phyloP scores from a whole-genome alignment of 495 filamentous ascomycete species.

The Daldinia decipiens region DNA sequence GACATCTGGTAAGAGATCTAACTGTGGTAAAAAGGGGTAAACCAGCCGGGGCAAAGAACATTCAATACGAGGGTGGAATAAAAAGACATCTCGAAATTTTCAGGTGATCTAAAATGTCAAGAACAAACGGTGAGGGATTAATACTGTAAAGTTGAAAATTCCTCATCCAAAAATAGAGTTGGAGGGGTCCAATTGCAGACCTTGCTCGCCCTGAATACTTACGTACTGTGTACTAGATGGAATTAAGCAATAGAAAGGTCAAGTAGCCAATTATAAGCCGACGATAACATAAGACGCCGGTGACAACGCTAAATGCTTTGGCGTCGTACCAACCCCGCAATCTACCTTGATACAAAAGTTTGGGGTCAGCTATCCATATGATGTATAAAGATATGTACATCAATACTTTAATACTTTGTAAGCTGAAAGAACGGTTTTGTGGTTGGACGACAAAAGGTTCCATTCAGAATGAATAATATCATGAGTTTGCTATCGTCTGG shows the following conservation, averaged over 20 bases:
- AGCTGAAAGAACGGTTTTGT: constrained; percentile 29
- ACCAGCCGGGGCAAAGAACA: background rate
- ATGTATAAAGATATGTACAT: too few species aligned
- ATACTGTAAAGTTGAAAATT: constrained; percentile 29
- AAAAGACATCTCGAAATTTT: constrained; percentile 3
- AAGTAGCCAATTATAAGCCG: constrained; percentile 24
- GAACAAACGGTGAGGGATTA: constrained; percentile 32
- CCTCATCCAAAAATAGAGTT: constrained; percentile 14
- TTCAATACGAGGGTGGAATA: constrained; percentile 2
- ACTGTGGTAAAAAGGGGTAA: constrained; percentile 6
- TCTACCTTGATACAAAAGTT: constrained; percentile 35
- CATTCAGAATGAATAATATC: constrained; percentile 6
- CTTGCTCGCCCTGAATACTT: constrained; percentile 24
- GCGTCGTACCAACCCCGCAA: constrained; percentile 43
- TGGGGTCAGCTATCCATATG: constrained; percentile 21
- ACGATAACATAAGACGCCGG: constrained; percentile 37
- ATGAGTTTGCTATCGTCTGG: constrained; percentile 11
- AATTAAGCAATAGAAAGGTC: constrained; percentile 40
- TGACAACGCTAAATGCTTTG: constrained; percentile 20
- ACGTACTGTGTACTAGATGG: constrained; percentile 44
- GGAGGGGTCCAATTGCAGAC: constrained; percentile 23
- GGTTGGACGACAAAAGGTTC: constrained; percentile 22
- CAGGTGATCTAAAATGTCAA: constrained; percentile 11
- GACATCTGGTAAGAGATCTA: constrained; percentile 1
- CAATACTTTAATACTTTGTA: constrained; percentile 17